Evolutionary conservation across 768 basidiomycete species (phyloP).

Genomic region (Sarcodon aspratus): DNA sequence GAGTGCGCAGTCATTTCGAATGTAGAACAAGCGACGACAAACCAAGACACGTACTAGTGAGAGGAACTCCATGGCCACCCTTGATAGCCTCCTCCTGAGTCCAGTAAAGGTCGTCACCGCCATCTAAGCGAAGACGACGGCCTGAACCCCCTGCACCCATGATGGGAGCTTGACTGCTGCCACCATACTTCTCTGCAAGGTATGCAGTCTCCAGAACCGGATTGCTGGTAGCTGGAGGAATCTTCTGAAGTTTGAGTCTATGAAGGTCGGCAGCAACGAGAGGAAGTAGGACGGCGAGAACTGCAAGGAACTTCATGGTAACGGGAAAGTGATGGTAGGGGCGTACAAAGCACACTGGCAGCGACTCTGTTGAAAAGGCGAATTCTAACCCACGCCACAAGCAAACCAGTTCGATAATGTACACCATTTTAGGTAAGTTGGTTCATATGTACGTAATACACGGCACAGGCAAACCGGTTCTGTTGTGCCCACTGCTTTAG

Average conservation of each 20-base stretch:
- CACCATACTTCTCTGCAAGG: slow-evolving; percentile 91
- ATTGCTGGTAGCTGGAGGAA: slow-evolving; percentile 49
- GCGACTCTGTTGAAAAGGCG: too few species aligned
- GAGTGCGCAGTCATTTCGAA: slow-evolving; percentile 5
- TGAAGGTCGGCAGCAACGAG: slow-evolving; percentile 46
- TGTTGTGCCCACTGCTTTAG: too few species aligned
- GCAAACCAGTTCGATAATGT: too few species aligned
- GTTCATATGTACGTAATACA: too few species aligned
- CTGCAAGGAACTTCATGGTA: slow-evolving; percentile 31
- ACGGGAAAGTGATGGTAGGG: slow-evolving; percentile 7
- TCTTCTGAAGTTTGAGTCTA: slow-evolving; percentile 85
- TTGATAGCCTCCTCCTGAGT: slow-evolving; percentile 60
- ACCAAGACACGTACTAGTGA: slow-evolving; percentile 56
- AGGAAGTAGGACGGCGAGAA: slow-evolving; percentile 29
- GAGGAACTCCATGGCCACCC: slow-evolving; percentile 79
- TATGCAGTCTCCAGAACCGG: slow-evolving; percentile 68
- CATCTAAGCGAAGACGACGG: slow-evolving; percentile 42
- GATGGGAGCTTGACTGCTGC: slow-evolving; percentile 45
- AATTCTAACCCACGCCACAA: too few species aligned
- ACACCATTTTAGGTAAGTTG: too few species aligned
- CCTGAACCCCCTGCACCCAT: slow-evolving; percentile 68
- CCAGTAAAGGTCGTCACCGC: slow-evolving; percentile 60
- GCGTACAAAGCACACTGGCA: too few species aligned
- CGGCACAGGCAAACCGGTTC: too few species aligned
- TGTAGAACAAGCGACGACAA: not conserved